Evolutionary conservation across 345 rosid species (phyloP), one percentile per base, ranked within the genome.

Genomic region (Melaleuca quinquenervia): DNA sequence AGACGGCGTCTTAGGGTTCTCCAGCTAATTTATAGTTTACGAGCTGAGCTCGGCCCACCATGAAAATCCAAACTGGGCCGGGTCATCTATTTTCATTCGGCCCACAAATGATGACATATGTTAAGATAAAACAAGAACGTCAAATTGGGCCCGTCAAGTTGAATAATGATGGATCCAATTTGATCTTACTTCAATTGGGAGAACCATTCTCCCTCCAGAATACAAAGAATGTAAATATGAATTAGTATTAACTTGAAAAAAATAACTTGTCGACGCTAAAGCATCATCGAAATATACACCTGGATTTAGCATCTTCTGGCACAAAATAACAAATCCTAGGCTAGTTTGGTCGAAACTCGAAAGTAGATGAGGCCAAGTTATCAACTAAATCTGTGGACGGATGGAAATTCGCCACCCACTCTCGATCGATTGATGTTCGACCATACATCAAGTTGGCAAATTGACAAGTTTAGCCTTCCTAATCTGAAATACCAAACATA

Each of bases 381-480:
- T 32, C 10, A 12, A 1, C 24, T 6, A 32, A 32, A 64, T 64
- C 5, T 44, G 20, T 22, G 1, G 21, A 5, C 3, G 0, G 1
- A 32, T 64, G 76, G 16, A 64, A 32, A 12, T 32, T 32, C 45
- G 16, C 32, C 24, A 32, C 78, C 78, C 24, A 64, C 78, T 64
- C 45, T 1, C 3, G 9, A 4, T 32, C 24, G 2, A 32, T 64
- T 1, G 45, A 64, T 32, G 78, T 32, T 20, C 12, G 45, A 32
- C 76, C 18, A 9, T 1, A 36, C 76, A 32, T 64, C 3, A 0
- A 5, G 16, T 64, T 64, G 78, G 24, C 16, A 64, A 64, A 32
- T 64, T 64, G 78, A 12, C 16, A 64, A 64, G 12, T 32, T 64
- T 32, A 5, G 24, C 4, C 78, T 24, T 64, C 78, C 78, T 32